Evolutionary conservation across 371 early-diverging fungal species (phyloP), one percentile per base, ranked within the genome.

Genomic region (Circinella umbellata): DNA sequence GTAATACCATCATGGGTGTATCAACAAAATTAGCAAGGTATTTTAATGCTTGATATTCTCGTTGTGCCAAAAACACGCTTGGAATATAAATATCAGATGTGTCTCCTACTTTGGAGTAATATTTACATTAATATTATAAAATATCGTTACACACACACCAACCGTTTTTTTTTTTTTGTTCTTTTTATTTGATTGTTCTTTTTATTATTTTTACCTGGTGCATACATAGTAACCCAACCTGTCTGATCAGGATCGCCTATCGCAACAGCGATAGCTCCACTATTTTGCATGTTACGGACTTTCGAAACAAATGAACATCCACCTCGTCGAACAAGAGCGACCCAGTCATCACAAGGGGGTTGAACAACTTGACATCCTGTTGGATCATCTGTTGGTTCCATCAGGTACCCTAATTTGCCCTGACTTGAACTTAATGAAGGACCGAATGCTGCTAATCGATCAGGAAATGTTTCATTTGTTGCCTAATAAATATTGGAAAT

Each of bases 221-320:
- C 90, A 79, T 92, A 96, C 97, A 96, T 96, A 66, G 95, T 95
- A 62, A 96, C 86, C 69, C 94, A 90, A 60, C 72, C 70, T 57
- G 86, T 80, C 48, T 81, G 78, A 62, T 87, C 86, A 59, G 90
- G 87, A 78, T 95, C 96, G 36, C 97, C 97, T 9, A 97, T 93
- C 14, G 94, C 86, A 9, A 97, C 95, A 1, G 93, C 96, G 18
- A 84, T 82, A 0, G 95, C 95, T 27, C 97, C 96, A 36, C 90
- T 87, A 17, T 72, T 75, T 80, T 97, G 96, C 95, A 96, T 94
- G 65, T 90, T 90, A 53, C 95, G 87, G 18, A 96, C 92, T 75
- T 96, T 96, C 7, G 93, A 90, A 51, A 91, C 85, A 77, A 97
- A 96, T 2, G 92, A 86, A 72, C 97, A 97, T 13, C 87, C 85